phyloP scores from a whole-genome alignment of 75 land plant species.

The Pinus taeda region DNA sequence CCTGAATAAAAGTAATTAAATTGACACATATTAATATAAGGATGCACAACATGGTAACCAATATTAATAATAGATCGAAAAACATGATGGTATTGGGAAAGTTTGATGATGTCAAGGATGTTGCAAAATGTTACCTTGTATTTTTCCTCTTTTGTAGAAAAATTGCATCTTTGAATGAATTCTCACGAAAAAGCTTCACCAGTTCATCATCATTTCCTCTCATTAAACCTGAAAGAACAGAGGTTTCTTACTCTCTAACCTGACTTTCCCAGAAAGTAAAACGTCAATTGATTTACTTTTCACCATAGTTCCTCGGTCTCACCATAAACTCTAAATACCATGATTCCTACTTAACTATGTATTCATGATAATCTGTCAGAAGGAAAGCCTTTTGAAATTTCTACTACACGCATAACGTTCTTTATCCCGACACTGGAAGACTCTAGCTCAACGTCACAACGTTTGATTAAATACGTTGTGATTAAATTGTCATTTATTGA shows the following conservation, averaged over 20 bases:
- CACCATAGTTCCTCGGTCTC: background rate
- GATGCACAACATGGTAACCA: background rate
- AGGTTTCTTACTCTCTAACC: slow-evolving; percentile 94
- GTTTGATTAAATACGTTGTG: no score
- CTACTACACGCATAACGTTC: background rate
- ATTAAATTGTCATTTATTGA: background rate
- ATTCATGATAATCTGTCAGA: background rate
- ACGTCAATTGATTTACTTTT: background rate
- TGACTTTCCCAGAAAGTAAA: slow-evolving; percentile 20
- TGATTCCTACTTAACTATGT: background rate
- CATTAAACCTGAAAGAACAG: slow-evolving; percentile 83
- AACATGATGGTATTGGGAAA: background rate
- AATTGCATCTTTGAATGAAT: slow-evolving; percentile 47
- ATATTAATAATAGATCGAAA: background rate
- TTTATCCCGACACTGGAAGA: background rate
- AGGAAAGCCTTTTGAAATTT: background rate
- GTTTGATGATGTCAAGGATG: background rate
- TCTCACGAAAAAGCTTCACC: slow-evolving; percentile 64
- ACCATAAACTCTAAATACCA: background rate
- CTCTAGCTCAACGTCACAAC: background rate
- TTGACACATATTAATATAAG: background rate
- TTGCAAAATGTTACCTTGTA: slow-evolving; percentile 22
- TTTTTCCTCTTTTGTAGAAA: slow-evolving; percentile 38
- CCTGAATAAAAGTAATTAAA: slow-evolving; percentile 18
- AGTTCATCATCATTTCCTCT: slow-evolving; percentile 77